phyloP scores from a whole-genome alignment of 2,329 filamentous ascomycete genomes.

The Ophiostoma triangulosporum region DNA sequence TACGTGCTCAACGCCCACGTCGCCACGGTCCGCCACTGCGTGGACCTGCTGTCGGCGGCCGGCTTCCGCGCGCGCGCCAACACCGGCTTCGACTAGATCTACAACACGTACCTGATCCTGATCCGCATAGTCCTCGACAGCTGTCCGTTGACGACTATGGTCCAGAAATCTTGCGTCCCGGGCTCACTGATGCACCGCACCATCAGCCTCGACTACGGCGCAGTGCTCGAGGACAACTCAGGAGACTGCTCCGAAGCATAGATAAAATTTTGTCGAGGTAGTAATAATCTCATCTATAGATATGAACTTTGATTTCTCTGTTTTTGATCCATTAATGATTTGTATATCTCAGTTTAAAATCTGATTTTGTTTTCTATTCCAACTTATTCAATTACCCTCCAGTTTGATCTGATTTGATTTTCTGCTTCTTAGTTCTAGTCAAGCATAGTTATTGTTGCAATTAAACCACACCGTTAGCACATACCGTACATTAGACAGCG shows the following conservation, averaged over 20 bases:
- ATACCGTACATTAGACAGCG: no score
- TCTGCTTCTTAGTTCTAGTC: no score
- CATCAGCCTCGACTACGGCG: slow-evolving; percentile 19
- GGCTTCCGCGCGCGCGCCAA: slow-evolving; percentile 43
- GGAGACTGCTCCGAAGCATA: background rate
- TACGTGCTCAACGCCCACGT: slow-evolving; percentile 51
- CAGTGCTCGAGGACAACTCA: slow-evolving; percentile 15
- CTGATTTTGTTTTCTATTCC: no score
- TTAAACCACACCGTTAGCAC: no score
- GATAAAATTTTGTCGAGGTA: background rate
- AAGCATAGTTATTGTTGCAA: no score
- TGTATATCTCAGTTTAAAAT: no score
- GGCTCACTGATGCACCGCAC: slow-evolving; percentile 14
- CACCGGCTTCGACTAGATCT: slow-evolving; percentile 53
- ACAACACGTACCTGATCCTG: slow-evolving; percentile 56
- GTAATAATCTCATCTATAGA: no score
- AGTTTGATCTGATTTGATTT: no score
- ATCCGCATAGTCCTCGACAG: slow-evolving; percentile 54
- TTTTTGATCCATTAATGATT: no score
- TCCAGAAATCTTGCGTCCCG: no score
- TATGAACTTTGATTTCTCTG: no score
- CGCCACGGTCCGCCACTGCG: slow-evolving; percentile 32
- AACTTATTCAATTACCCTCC: no score
- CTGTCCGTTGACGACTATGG: slow-evolving; percentile 52
- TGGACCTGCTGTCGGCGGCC: slow-evolving; percentile 32